phyloP scores from a whole-genome alignment of 495 filamentous ascomycete genomes.

The Aspergillus diversus region DNA sequence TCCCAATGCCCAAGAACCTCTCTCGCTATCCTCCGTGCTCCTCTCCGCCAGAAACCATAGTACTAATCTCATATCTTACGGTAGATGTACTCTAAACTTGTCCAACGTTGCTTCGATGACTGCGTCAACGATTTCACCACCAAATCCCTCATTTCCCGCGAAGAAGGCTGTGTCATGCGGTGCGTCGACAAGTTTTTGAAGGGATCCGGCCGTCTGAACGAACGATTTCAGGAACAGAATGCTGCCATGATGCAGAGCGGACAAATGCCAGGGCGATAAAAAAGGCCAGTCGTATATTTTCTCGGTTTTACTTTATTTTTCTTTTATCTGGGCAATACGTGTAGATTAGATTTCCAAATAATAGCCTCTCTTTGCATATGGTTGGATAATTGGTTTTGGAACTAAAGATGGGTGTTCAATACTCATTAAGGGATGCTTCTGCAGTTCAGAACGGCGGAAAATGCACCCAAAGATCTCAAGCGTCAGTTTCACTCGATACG shows the following conservation, averaged over 20 bases:
- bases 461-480: too few relatives aligned
- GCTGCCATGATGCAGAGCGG: conserved; percentile 80
- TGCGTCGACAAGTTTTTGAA: conserved; percentile 97
- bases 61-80: conserved; percentile 9
- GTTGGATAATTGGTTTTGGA: conserved; percentile 12
- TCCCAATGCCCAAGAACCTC: neutral
- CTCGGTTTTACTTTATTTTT: conserved; percentile 16
- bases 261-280: conserved; percentile 50
- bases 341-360: conserved; percentile 29
- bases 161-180: conserved; percentile 86
- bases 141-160: conserved; percentile 83
- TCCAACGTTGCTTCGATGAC: conserved; percentile 93
- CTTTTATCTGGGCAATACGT: conserved; percentile 20
- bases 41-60: neutral
- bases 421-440: too few relatives aligned
- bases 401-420: neutral
- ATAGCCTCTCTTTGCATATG: conserved; percentile 24
- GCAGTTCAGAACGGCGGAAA: too few relatives aligned
- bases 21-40: neutral
- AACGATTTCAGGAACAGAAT: conserved; percentile 94
- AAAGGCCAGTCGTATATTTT: conserved; percentile 9
- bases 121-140: conserved; percentile 98
- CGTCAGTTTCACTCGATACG: too few relatives aligned
- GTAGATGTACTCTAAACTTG: conserved; percentile 95
- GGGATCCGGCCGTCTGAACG: conserved; percentile 78